Evolutionary conservation across 2,329 filamentous ascomycete species (phyloP), one percentile per base, ranked within the genome.

Genomic region (Colletotrichum aenigma): DNA sequence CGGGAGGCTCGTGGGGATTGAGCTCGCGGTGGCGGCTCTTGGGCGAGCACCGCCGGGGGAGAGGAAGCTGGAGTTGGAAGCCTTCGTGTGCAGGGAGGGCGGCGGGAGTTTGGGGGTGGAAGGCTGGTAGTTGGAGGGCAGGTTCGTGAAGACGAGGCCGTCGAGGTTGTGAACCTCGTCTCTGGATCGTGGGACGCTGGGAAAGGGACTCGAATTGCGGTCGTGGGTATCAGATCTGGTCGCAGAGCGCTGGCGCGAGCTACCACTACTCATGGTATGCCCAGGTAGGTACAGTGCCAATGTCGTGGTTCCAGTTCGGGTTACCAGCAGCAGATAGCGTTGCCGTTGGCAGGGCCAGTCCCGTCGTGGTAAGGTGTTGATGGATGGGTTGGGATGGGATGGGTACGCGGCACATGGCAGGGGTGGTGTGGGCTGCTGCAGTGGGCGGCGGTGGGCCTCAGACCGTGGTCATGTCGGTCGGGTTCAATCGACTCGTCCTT

Each of bases 161-260:
- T 78, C 76, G 32, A 78, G 70, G 36, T 78, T 77, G 76, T 78
- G 77, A 56, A 78, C 77, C 26, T 78, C 77, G 75, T 78, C 75
- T 60, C 75, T 73, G 16, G 76, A 77, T 64, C 74, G 70, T 36
- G 71, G 74, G 21, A 76, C 43, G 38, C 74, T 70, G 62, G 73
- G 69, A 66, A 77, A 76, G 38, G 65, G 70, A 48, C 52, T 68
- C 58, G 58, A 62, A 68, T 65, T 76, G 66, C 66, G 67, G 66
- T 78, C 76, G 64, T 55, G 70, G 68, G 70, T 74, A 65, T 78
- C 74, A 70, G 73, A 74, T 78, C 76, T 70, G 38, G 76, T 76
- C 61, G 77, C 74, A 67, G 77, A 77, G 28, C 70, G 67, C 67
- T 76, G 76, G 70, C 77, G 73, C 67, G 77, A 76, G 67, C 74